phyloP scores from a whole-genome alignment of 2,329 filamentous ascomycete genomes.

The Ceratocystis cubensis region DNA sequence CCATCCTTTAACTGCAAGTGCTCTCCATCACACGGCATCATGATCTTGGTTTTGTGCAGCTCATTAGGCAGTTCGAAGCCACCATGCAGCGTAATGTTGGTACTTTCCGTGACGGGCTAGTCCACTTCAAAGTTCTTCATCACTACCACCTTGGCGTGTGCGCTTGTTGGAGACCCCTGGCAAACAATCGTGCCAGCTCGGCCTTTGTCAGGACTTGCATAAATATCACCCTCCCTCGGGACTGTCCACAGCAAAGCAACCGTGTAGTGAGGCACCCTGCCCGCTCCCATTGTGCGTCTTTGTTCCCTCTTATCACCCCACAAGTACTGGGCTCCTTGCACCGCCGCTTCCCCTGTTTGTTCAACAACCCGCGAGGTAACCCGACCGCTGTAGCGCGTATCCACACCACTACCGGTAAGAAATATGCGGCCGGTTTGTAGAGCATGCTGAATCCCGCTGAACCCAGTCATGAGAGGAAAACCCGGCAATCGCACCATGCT shows the following conservation, averaged over 20 bases:
- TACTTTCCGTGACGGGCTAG: slow-evolving; percentile 16
- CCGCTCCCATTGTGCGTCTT: neutral
- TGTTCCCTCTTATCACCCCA: slow-evolving; percentile 14
- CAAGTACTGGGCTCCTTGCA: slow-evolving; percentile 15
- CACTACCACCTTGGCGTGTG: slow-evolving; percentile 6
- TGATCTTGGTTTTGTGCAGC: slow-evolving; percentile 10
- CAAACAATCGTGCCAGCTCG: slow-evolving; percentile 10
- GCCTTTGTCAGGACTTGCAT: slow-evolving; percentile 9
- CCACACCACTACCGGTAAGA: slow-evolving; percentile 6
- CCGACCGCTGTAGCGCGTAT: neutral
- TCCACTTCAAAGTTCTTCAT: slow-evolving; percentile 18
- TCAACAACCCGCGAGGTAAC: neutral
- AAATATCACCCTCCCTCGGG: slow-evolving; percentile 9
- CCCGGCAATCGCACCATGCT: neutral
- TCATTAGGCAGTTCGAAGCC: slow-evolving; percentile 15
- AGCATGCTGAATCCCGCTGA: slow-evolving; percentile 12
- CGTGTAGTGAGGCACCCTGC: slow-evolving; percentile 3
- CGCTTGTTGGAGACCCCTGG: neutral
- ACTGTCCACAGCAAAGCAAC: slow-evolving; percentile 14
- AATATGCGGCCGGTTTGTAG: slow-evolving; percentile 9
- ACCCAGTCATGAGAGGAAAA: slow-evolving; percentile 6
- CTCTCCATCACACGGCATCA: slow-evolving; percentile 9
- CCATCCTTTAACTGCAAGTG: neutral
- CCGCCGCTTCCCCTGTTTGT: slow-evolving; percentile 8
- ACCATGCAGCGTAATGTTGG: slow-evolving; percentile 16